Evolutionary conservation across 805 yeast genomes (phyloP).

Genomic region (Kazachstania bromeliacearum): DNA sequence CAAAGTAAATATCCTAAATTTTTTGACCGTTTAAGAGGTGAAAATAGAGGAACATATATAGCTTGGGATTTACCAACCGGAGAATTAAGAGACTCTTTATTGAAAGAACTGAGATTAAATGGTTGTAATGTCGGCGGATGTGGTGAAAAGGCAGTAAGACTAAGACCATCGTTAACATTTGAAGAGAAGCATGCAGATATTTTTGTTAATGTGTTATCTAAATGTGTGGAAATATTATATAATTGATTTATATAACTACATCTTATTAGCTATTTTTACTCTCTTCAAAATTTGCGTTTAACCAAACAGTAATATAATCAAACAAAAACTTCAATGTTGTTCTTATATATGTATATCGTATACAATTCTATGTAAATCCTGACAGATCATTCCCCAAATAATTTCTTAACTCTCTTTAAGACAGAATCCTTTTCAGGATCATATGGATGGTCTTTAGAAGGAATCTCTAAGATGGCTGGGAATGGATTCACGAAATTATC

Average conservation of each 20-base stretch:
- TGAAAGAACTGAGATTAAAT: conserved; percentile 36
- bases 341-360: too few species aligned
- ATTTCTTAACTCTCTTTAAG: conserved; percentile 83
- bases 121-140: conserved; percentile 67
- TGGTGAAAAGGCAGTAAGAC: conserved; percentile 48
- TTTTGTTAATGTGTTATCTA: conserved; percentile 35
- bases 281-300: too few species aligned
- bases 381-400: conserved; percentile 80
- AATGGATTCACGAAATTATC: conserved; percentile 84
- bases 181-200: conserved; percentile 54
- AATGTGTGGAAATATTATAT: conserved; percentile 25
- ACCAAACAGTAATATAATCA: too few species aligned
- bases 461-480: conserved; percentile 94
- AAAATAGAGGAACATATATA: conserved; percentile 53
- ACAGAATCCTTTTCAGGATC: conserved; percentile 98
- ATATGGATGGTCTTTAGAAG: conserved; percentile 97
- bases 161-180: conserved; percentile 58
- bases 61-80: conserved; percentile 49
- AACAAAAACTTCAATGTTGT: too few species aligned
- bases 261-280: too few species aligned
- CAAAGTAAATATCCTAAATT: conserved; percentile 34
- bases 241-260: too few species aligned
- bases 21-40: conserved; percentile 49
- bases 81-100: conserved; percentile 38
- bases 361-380: too few species aligned